Percentiles rank a stretch among this genome's conserved stretches.
Evolutionary conservation across 352 stramenopile genomes (phyloP).

Genomic region (Halophytophthora polymorphica): DNA sequence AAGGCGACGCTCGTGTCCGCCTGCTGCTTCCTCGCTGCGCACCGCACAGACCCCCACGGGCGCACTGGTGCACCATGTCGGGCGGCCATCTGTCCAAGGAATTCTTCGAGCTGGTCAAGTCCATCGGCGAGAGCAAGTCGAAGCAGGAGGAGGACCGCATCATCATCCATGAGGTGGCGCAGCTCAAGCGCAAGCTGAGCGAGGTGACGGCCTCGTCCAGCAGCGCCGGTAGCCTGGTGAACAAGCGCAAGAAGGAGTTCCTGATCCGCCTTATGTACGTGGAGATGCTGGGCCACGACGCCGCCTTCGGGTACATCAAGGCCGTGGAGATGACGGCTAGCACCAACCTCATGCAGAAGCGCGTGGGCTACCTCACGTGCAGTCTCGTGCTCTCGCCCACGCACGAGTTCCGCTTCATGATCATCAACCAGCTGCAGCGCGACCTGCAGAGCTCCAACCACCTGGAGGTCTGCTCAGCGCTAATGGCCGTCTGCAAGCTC

Average conservation of each 20-base stretch:
- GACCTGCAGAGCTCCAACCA: slow-evolving; percentile 90
- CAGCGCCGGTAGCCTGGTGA: slow-evolving; percentile 68
- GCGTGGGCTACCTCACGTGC: slow-evolving; percentile 96
- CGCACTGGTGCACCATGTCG: slow-evolving; percentile 54
- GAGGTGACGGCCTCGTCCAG: slow-evolving; percentile 78
- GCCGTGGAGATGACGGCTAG: slow-evolving; percentile 97
- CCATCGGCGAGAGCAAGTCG: slow-evolving; percentile 99
- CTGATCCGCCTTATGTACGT: slow-evolving; percentile 99
- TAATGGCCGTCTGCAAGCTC: slow-evolving; percentile 95
- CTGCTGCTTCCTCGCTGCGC: no score
- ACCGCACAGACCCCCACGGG: slow-evolving; percentile 4
- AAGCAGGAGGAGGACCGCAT: slow-evolving; percentile 99
- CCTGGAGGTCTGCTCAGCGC: slow-evolving; percentile 93
- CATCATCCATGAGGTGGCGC: slow-evolving; percentile 94
- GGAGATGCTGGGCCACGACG: slow-evolving; percentile 99
- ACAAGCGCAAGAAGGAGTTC: slow-evolving; percentile 99
- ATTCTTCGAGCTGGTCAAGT: slow-evolving; percentile 99
- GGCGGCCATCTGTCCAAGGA: slow-evolving; percentile 93
- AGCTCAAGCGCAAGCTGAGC: slow-evolving; percentile 95
- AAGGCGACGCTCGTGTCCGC: neutral
- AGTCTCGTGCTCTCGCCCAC: slow-evolving; percentile 94
- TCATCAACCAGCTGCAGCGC: slow-evolving; percentile 99
- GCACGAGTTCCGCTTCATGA: slow-evolving; percentile 99
- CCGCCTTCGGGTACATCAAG: slow-evolving; percentile 99
- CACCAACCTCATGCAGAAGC: slow-evolving; percentile 98